Percentiles rank a stretch among this genome's conserved stretches.
These are phyloP conservation scores for Candida ficus DNA, from an alignment of 805 yeast genomes.

Conservation along the genomic window DNA sequence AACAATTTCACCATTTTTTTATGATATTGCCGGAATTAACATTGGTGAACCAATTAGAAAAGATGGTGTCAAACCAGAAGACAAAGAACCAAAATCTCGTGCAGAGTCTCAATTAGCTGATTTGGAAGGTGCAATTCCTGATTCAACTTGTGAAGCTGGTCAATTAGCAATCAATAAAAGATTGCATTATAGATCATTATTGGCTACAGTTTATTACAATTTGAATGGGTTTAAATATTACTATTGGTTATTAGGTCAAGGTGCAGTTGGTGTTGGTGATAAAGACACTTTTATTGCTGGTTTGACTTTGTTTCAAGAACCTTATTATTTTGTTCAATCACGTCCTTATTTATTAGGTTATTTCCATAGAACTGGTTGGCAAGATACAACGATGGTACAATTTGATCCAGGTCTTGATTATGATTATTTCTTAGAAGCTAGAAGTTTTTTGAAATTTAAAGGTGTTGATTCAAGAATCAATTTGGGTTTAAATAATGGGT, in stretches of 20 bases:
- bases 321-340: constrained; percentile 23
- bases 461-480: constrained; percentile 21
- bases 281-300: constrained; percentile 60
- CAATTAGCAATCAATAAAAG: constrained; percentile 59
- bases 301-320: constrained; percentile 21
- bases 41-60: constrained; percentile 33
- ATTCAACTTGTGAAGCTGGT: constrained; percentile 71
- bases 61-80: constrained; percentile 29
- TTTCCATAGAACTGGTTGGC: constrained; percentile 21
- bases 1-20: constrained; percentile 56
- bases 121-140: constrained; percentile 59
- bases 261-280: constrained; percentile 76
- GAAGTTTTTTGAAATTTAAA: constrained; percentile 14
- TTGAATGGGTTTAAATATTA: constrained; percentile 61
- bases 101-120: constrained; percentile 43
- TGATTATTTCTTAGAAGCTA: constrained; percentile 19
- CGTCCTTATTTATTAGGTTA: constrained; percentile 24
- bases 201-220: constrained; percentile 62
- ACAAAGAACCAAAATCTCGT: constrained; percentile 38
- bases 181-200: constrained; percentile 50
- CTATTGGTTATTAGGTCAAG: constrained; percentile 68
- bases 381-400: constrained; percentile 27
- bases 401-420: constrained; percentile 25
- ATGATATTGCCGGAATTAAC: constrained; percentile 46
- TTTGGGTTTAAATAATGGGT: constrained; percentile 20